Evolutionary conservation across 2,329 filamentous ascomycete genomes (phyloP).

Genomic region (Penicillium sp.): DNA sequence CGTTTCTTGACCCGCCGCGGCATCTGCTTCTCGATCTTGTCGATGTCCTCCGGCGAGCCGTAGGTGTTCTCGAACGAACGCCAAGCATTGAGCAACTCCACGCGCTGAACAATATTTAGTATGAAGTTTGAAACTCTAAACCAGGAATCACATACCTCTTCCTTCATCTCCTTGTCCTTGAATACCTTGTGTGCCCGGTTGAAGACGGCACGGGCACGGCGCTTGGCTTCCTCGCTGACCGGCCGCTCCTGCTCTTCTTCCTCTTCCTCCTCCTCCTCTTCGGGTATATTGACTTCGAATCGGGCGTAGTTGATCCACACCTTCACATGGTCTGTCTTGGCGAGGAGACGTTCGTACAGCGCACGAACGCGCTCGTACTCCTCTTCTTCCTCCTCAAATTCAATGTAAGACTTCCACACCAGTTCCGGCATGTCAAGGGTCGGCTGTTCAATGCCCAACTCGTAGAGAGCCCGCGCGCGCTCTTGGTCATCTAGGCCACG

Average conservation of each 20-base stretch:
- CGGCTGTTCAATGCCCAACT: slow-evolving; percentile 80
- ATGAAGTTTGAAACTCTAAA: not conserved
- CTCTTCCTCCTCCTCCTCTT: slow-evolving; percentile 66
- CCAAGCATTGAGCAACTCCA: slow-evolving; percentile 88
- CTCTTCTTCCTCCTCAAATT: slow-evolving; percentile 94
- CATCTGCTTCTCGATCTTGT: slow-evolving; percentile 89
- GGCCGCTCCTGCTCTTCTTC: slow-evolving; percentile 58
- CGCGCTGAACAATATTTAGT: slow-evolving; percentile 57
- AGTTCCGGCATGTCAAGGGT: slow-evolving; percentile 95
- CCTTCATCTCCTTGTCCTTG: slow-evolving; percentile 86
- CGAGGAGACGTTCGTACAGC: slow-evolving; percentile 85
- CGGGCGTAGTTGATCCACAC: slow-evolving; percentile 99
- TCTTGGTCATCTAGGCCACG: slow-evolving; percentile 87
- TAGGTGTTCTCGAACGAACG: slow-evolving; percentile 87
- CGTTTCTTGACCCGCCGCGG: slow-evolving; percentile 89
- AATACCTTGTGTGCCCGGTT: slow-evolving; percentile 80
- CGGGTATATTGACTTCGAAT: slow-evolving; percentile 93
- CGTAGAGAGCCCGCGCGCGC: slow-evolving; percentile 84
- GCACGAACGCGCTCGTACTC: slow-evolving; percentile 80
- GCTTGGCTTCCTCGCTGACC: slow-evolving; percentile 81
- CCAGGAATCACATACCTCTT: slow-evolving; percentile 59
- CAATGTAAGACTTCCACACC: slow-evolving; percentile 97
- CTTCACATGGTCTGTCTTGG: slow-evolving; percentile 98
- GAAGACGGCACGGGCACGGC: slow-evolving; percentile 78
- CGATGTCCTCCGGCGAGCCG: slow-evolving; percentile 71